These are phyloP conservation scores for Cudoniella acicularis DNA, from an alignment of 495 filamentous ascomycete species.

Conservation along the genomic window DNA sequence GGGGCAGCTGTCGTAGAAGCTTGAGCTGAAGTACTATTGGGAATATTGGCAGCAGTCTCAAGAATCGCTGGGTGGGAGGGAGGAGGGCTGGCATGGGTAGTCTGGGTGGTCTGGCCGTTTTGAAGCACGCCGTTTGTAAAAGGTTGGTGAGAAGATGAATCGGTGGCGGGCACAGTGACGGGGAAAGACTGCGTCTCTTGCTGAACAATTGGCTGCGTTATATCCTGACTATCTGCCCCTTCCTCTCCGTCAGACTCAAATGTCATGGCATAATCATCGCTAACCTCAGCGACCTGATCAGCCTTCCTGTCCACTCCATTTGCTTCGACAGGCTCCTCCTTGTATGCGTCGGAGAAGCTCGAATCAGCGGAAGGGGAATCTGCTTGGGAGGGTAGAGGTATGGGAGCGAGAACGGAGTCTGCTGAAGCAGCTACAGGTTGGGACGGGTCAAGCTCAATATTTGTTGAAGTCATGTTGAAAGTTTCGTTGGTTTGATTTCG, in stretches of 20 bases:
- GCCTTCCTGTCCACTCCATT: constrained; percentile 1
- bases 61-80: constrained; percentile 16
- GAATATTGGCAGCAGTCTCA: constrained; percentile 25
- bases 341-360: constrained; percentile 28
- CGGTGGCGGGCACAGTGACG: constrained; percentile 8
- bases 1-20: constrained; percentile 4
- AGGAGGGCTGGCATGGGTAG: constrained; percentile 7
- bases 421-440: constrained; percentile 4
- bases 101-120: constrained; percentile 15
- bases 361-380: constrained; percentile 21
- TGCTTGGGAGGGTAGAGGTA: background rate
- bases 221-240: constrained; percentile 24
- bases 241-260: constrained; percentile 40
- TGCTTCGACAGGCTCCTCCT: constrained; percentile 15
- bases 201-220: constrained; percentile 20
- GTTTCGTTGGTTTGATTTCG: constrained; percentile 69
- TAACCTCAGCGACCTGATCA: constrained; percentile 26
- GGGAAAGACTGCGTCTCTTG: constrained; percentile 17
- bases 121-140: constrained; percentile 28
- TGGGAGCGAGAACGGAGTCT: background rate
- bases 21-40: constrained; percentile 22
- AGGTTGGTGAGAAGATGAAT: constrained; percentile 6
- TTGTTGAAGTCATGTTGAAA: constrained; percentile 64
- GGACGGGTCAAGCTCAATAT: constrained; percentile 28
- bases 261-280: constrained; percentile 45